Percentiles rank a stretch among this genome's conserved stretches.
phyloP scores from a whole-genome alignment of 768 basidiomycete genomes.

The Russula sp. region DNA sequence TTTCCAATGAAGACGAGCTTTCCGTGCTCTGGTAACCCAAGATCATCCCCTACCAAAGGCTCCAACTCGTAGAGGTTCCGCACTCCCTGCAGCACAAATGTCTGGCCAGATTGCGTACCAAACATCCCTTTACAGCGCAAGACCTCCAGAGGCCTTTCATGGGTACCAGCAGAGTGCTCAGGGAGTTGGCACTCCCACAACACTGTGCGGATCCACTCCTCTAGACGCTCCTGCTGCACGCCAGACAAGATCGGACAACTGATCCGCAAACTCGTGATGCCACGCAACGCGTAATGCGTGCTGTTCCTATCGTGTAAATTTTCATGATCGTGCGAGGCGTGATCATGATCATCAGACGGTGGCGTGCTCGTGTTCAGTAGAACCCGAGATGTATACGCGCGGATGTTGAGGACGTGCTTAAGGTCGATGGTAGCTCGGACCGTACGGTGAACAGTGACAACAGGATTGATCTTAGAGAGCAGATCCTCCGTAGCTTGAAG shows the following conservation, averaged over 20 bases:
- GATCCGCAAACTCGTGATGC: conserved; percentile 78
- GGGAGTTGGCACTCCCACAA: conserved; percentile 73
- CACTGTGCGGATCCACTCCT: conserved; percentile 72
- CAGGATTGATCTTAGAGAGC: conserved; percentile 74
- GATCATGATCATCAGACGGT: conserved; percentile 26
- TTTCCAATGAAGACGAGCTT: conserved; percentile 88
- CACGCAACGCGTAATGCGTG: conserved; percentile 62
- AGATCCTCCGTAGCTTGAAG: conserved; percentile 46
- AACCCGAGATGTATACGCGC: conserved; percentile 61
- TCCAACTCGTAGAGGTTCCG: conserved; percentile 79
- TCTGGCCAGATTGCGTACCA: conserved; percentile 41
- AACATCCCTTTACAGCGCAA: conserved; percentile 89
- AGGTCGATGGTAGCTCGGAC: conserved; percentile 68
- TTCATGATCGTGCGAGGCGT: conserved; percentile 27
- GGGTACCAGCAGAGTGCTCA: conserved; percentile 20
- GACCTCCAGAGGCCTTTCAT: conserved; percentile 39
- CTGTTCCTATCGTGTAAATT: conserved; percentile 21
- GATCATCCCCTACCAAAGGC: conserved; percentile 27
- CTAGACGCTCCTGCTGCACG: conserved; percentile 45
- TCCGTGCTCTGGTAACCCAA: conserved; percentile 54
- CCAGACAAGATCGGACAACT: conserved; percentile 51
- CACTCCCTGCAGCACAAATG: conserved; percentile 85
- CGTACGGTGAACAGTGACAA: conserved; percentile 66
- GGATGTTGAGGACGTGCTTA: conserved; percentile 65
- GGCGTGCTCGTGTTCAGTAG: conserved; percentile 24